phyloP scores from a whole-genome alignment of 495 filamentous ascomycete species.

The Daldinia decipiens region DNA sequence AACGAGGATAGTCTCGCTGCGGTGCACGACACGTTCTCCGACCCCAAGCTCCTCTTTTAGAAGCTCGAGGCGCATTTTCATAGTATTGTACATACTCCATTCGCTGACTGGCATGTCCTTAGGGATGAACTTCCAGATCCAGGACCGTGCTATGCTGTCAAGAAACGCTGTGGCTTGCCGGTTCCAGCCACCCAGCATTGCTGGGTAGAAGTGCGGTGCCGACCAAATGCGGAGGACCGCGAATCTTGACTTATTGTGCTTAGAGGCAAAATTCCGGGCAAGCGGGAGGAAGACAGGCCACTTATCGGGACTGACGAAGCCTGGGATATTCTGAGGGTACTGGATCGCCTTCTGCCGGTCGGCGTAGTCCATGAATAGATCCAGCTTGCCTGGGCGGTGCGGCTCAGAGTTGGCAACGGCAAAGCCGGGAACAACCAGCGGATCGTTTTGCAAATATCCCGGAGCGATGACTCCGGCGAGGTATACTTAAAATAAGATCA shows the following conservation, averaged over 20 bases:
- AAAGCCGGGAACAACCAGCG: conserved; percentile 46
- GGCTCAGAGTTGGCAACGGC: conserved; percentile 53
- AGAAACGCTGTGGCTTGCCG: conserved; percentile 50
- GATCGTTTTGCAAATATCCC: conserved; percentile 41
- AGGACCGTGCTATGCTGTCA: conserved; percentile 53
- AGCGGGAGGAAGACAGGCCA: conserved; percentile 46
- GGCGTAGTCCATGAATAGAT: conserved; percentile 58
- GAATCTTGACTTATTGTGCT: conserved; percentile 49
- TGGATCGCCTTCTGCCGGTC: conserved; percentile 18
- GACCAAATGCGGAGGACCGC: conserved; percentile 61
- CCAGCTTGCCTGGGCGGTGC: conserved; percentile 48
- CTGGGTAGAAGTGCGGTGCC: conserved; percentile 61
- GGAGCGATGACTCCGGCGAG: conserved; percentile 54
- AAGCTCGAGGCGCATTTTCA: conserved; percentile 46
- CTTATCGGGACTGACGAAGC: conserved; percentile 43
- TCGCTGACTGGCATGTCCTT: conserved; percentile 61
- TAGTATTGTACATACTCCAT: conserved; percentile 55
- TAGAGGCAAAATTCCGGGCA: conserved; percentile 47
- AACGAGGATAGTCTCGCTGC: conserved; percentile 56
- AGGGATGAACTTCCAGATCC: conserved; percentile 62
- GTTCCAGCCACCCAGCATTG: conserved; percentile 55
- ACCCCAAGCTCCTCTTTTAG: conserved; percentile 45
- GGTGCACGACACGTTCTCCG: conserved; percentile 52
- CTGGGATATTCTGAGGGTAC: conserved; percentile 26
- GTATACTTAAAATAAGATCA: conserved; percentile 50